Base-by-base conservation (phyloP, 1,284 basidiomycete genomes). In the Boletus coffeatus region DNA sequence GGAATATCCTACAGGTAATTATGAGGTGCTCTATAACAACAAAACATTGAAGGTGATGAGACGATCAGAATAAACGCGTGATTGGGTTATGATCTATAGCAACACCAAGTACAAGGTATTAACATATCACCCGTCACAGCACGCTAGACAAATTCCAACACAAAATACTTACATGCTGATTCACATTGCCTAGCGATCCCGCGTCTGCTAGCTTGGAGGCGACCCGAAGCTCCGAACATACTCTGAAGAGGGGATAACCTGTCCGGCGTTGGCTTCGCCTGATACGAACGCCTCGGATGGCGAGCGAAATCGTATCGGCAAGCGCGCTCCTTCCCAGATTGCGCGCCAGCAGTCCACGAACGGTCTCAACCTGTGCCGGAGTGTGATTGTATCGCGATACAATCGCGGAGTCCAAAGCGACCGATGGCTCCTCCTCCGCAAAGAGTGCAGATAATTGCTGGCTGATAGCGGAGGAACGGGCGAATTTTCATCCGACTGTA, bases 291-390 rank as follows among this genome's bases (percentile, higher is more conserved):
- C 36, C 36, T 37, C 36, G 36, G 21, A 37, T 37, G 36, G 11
- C 36, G 36, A 37, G 36, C 36, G 36, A 37, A 13, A 37, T 37
- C 11, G 36, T 37, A 37, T 37, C 11, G 4, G 36, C 36, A 37
- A 11, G 36, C 11, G 36, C 36, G 36, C 36, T 37, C 5, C 36
- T 37, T 37, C 36, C 36, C 11, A 37, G 36, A 13, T 37, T 37
- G 36, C 36, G 36, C 36, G 5, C 36, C 18, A 11, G 36, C 11
- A 37, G 36, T 37, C 36, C 36, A 37, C 36, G 36, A 29, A 37
- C 36, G 36, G 36, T 37, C 36, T 64, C 66, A 36, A 61, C 25
- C 36, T 70, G 70, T 3, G 58, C 58, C 21, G 48, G 36, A 37
- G 36, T 37, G 36, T 13, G 36, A 37, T 37, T 37, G 36, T 37